These are phyloP conservation scores for Schrenkiella parvula DNA, from an alignment of 345 rosid species.

Conservation along the genomic window DNA sequence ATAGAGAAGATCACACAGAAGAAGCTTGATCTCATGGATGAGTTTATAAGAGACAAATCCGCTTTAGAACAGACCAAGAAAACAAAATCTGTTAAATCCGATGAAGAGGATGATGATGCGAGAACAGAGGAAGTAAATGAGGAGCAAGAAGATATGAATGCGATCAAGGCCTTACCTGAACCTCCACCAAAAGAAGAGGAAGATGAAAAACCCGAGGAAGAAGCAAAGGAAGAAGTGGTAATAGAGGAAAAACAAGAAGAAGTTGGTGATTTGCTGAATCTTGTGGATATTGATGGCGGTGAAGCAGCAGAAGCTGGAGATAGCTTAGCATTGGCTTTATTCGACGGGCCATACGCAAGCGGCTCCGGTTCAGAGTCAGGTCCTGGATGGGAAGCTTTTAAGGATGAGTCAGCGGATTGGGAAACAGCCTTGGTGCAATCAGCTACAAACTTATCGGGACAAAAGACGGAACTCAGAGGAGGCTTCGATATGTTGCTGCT, in stretches of 20 bases:
- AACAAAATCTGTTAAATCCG: constrained; percentile 5
- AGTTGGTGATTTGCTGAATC: constrained; percentile 55
- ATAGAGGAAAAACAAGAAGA: constrained; percentile 22
- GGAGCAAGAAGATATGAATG: constrained; percentile 45
- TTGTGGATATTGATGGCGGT: constrained; percentile 36
- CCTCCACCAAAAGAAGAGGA: constrained; percentile 41
- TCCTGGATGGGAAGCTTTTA: constrained; percentile 64
- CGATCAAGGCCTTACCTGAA: constrained; percentile 56
- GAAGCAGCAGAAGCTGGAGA: constrained; percentile 44
- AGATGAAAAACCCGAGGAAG: constrained; percentile 14
- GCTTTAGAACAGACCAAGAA: constrained; percentile 34
- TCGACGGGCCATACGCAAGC: constrained; percentile 41
- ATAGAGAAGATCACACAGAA: constrained; percentile 68
- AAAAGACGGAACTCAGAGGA: constrained; percentile 33
- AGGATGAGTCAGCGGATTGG: constrained; percentile 60
- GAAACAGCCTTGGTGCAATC: constrained; percentile 72
- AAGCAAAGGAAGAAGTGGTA: constrained; percentile 15
- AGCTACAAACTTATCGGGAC: constrained; percentile 43
- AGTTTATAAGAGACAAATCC: constrained; percentile 67
- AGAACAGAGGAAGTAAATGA: constrained; percentile 20
- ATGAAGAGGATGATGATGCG: constrained; percentile 29
- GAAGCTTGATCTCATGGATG: constrained; percentile 82
- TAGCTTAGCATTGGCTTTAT: constrained; percentile 55
- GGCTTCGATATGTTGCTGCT: constrained; percentile 40
- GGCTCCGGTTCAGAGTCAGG: constrained; percentile 16